phyloP scores from a whole-genome alignment of 495 filamentous ascomycete genomes.

The Neurospora hispaniola region DNA sequence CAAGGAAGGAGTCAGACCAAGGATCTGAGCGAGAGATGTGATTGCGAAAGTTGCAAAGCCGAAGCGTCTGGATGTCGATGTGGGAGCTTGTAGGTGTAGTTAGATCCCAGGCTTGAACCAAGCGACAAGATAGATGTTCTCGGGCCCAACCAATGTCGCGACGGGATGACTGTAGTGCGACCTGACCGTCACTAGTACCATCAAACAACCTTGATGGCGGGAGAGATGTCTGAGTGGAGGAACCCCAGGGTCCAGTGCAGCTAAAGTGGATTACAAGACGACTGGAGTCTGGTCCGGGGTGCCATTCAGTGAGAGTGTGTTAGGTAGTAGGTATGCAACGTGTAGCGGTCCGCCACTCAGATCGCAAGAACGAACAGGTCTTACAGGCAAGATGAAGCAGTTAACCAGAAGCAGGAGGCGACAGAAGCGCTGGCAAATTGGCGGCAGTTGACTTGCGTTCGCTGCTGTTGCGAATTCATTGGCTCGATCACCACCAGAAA shows the following conservation, averaged over 20 bases:
- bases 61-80: background rate
- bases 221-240: background rate
- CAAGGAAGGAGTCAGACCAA: background rate
- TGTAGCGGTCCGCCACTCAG: background rate
- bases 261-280: background rate
- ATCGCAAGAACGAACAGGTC: background rate
- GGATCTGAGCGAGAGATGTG: background rate
- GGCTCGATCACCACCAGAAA: background rate
- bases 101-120: background rate
- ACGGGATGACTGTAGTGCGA: background rate
- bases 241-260: background rate
- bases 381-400: background rate
- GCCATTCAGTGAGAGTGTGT: background rate
- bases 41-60: background rate
- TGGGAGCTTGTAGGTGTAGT: background rate
- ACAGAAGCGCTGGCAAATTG: background rate
- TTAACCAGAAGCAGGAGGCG: background rate
- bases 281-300: background rate
- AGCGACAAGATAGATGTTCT: background rate
- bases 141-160: background rate
- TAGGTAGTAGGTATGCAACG: background rate
- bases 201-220: background rate
- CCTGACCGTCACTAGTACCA: background rate
- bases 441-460: background rate
- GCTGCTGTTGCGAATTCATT: background rate